Conservation (phyloP, 2,329 filamentous ascomycete species). For the Cladosporium sp. region DNA sequence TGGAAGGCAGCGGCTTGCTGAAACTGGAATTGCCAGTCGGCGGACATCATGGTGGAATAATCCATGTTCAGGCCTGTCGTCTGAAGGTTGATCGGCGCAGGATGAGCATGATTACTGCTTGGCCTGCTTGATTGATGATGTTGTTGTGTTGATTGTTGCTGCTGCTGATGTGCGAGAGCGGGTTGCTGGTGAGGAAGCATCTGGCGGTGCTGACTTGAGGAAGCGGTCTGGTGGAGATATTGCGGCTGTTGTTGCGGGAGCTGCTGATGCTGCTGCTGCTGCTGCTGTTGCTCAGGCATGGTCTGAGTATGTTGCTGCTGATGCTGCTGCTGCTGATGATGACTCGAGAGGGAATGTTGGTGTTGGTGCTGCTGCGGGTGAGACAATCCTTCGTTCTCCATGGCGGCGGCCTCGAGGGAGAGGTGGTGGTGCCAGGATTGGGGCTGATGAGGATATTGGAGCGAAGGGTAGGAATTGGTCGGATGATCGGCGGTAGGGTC, state of each 20-base stretch:
- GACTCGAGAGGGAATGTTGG: conserved; percentile 20
- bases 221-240: conserved; percentile 13
- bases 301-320: conserved; percentile 13
- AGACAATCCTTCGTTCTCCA: conserved; percentile 21
- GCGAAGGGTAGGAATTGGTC: conserved; percentile 25
- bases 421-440: conserved; percentile 18
- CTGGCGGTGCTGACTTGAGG: conserved; percentile 22
- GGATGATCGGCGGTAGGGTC: conserved; percentile 31
- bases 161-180: conserved; percentile 16
- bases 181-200: conserved; percentile 17
- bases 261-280: conserved; percentile 23
- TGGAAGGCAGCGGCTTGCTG: conserved; percentile 18
- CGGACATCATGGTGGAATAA: conserved; percentile 30
- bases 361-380: conserved; percentile 23
- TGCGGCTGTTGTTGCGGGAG: too few relatives aligned
- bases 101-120: conserved; percentile 26
- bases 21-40: conserved; percentile 43
- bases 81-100: conserved; percentile 27
- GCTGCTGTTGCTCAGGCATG: conserved; percentile 13
- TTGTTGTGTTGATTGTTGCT: too few relatives aligned
- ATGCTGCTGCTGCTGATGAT: conserved; percentile 12
- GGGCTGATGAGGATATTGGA: conserved; percentile 15
- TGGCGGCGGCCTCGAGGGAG: conserved; percentile 19
- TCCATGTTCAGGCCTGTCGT: conserved; percentile 29
- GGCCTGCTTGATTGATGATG: conserved; percentile 20